Evolutionary conservation across 345 rosid genomes (phyloP).

Genomic region (Aquilaria malaccensis): DNA sequence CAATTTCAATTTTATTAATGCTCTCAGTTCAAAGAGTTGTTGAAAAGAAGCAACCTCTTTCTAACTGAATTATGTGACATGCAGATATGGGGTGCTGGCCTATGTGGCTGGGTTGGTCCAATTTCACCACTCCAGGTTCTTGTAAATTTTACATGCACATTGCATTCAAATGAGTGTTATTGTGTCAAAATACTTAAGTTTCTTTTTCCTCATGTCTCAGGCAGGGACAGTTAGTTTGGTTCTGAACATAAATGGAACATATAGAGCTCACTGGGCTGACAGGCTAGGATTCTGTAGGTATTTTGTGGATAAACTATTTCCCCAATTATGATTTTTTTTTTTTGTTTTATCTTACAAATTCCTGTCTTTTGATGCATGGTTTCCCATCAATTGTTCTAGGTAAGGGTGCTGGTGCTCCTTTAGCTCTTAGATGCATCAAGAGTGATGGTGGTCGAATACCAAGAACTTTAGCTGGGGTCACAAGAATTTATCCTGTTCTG

Average conservation of each 20-base stretch:
- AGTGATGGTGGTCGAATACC: conserved; percentile 82
- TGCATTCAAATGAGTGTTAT: conserved; percentile 10
- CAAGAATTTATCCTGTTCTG: conserved; percentile 78
- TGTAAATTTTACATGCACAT: conserved; percentile 15
- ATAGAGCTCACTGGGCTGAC: conserved; percentile 95
- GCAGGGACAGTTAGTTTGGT: conserved; percentile 43
- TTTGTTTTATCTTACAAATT: conserved; percentile 13
- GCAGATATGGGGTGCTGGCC: conserved; percentile 84
- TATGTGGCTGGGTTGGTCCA: conserved; percentile 80
- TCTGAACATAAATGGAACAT: conserved; percentile 86
- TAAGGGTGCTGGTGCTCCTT: conserved; percentile 55
- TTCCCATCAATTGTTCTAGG: conserved; percentile 38
- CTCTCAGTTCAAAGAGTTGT: neutral
- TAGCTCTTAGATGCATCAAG: conserved; percentile 90
- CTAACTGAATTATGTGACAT: conserved; percentile 25
- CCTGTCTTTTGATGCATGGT: conserved; percentile 15
- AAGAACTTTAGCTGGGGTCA: conserved; percentile 71
- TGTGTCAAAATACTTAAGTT: conserved; percentile 14
- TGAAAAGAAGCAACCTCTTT: conserved; percentile 8
- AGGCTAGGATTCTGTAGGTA: conserved; percentile 85
- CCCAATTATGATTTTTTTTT: conserved; percentile 1
- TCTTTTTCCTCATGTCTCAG: conserved; percentile 39
- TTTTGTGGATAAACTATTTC: conserved; percentile 14
- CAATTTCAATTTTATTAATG: conserved; percentile 2
- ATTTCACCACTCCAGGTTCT: conserved; percentile 87